phyloP scores from a whole-genome alignment of 2,329 filamentous ascomycete genomes.

The Fusarium ramigenum region DNA sequence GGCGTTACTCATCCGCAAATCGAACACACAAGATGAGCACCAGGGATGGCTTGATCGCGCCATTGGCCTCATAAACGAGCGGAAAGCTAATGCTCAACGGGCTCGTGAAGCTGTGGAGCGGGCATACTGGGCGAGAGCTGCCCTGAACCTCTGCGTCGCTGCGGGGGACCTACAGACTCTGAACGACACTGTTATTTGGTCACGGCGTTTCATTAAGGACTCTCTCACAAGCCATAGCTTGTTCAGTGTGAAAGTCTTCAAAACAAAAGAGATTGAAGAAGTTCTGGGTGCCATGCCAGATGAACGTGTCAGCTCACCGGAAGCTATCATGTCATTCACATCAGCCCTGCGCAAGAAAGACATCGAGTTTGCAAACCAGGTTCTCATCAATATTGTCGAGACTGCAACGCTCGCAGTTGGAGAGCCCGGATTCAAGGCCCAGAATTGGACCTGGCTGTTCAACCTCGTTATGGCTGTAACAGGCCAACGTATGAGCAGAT shows the following conservation, averaged over 20 bases:
- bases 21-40: conserved; percentile 1
- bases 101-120: conserved; percentile 35
- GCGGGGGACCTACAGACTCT: conserved; percentile 37
- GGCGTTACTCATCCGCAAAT: conserved; percentile 21
- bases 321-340: not conserved
- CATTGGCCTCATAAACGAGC: conserved; percentile 25
- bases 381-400: conserved; percentile 31
- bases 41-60: conserved; percentile 25
- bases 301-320: not conserved
- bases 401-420: conserved; percentile 6
- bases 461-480: not conserved
- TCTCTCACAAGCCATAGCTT: conserved; percentile 11
- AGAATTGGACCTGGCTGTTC: conserved; percentile 12
- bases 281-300: conserved; percentile 34
- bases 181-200: conserved; percentile 41
- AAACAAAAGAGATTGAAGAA: conserved; percentile 27
- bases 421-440: conserved; percentile 22
- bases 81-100: conserved; percentile 37
- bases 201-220: conserved; percentile 45
- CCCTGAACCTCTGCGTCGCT: conserved; percentile 43
- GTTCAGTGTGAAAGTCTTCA: conserved; percentile 16
- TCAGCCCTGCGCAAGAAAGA: not conserved
- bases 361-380: conserved; percentile 18
- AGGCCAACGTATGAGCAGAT: conserved; percentile 4
- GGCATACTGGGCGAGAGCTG: conserved; percentile 41